Base-by-base conservation (phyloP, 129 eudicot genomes). In the Deinandra increscens region DNA sequence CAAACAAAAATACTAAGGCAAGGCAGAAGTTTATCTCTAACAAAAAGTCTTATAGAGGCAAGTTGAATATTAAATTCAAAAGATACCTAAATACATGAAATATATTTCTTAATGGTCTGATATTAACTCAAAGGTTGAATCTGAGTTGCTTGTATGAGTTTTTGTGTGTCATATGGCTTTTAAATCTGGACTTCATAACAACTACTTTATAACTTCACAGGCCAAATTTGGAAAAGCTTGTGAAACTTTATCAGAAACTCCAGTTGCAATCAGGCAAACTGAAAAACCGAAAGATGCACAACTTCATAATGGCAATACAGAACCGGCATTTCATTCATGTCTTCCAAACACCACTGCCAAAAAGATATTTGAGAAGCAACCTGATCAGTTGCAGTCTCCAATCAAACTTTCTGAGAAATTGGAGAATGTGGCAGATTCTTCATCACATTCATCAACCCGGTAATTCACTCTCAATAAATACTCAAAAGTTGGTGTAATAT, bases 171-270 rank as follows among this genome's bases (percentile, higher is more conserved):
- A 8, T 34, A 2, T 54, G 51, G 9, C 56, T 38, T 62, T 46
- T 1, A 5, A 12, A 36, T 75, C 34, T 45, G 54, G 62, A 65
- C 17, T 38, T 48, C 34, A 9, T 7, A 43, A 9, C 36, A 48
- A 19, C 61, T 33, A 58, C 43, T 9, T 74, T 39, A 4, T 41
- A 18, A 66, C 50, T 46, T 45, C 12, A 45, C 87, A 90, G 97
- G 97, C 91, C 6, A 80, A 67, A 67, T 88, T 87, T 53, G 89
- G 88, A 18, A 88, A 88, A 81, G 88, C 91, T 65, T 85, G 93
- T 65, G 94, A 94, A 49, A 91, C 97, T 62, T 44, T 88, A 78
- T 84, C 82, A 7, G 80, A 85, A 69, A 91, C 96, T 68, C 97
- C 97, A 33, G 74, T 66, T 38, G 96, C 88, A 77, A 78, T 91